Evolutionary conservation across 2,329 filamentous ascomycete genomes (phyloP), one percentile per base, ranked within the genome.

Genomic region (Ophiostoma novo-ulmi): DNA sequence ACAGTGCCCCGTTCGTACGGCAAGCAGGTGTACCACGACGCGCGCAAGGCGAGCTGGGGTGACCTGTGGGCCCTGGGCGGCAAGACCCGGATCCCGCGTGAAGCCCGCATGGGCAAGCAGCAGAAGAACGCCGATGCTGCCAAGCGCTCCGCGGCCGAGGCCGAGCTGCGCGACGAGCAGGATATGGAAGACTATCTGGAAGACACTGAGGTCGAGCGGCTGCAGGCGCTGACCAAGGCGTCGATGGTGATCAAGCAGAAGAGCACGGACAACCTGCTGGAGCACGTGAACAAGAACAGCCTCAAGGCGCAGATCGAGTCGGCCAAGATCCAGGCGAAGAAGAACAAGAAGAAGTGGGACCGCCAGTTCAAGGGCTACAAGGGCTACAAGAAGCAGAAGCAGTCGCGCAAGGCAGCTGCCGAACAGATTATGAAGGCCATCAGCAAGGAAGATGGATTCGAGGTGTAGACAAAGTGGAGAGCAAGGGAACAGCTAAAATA

Each of bases 51-150:
- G 0, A 82, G 82, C 69, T 98, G 94, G 95, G 95, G 95, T 55
- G 95, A 98, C 78, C 83, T 98, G 11, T 99, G 95, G 95, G 93
- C 94, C 0, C 83, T 98, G 0, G 95, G 95, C 0, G 94, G 94
- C 31, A 98, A 98, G 84, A 96, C 93, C 0, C 85, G 93, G 14
- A 85, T 91, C 4, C 77, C 80, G 1, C 83, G 91, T 66, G 83
- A 81, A 17, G 81, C 91, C 63, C 86, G 88, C 8, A 80, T 91
- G 3, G 91, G 91, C 69, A 69, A 70, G 69, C 44, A 26, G 20
- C 63, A 17, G 14, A 14, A 11, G 17, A 17, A 20, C 17, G 63
- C 11, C 2, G 63, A 20, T 6, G 35, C 36, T 0, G 26, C 58
- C 11, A 63, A 63, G 58, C 58, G 58, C 3, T 31, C 22, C 20